Evolutionary conservation across 2,329 filamentous ascomycete species (phyloP), one percentile per base, ranked within the genome.

Genomic region (Diaporthe sp.): DNA sequence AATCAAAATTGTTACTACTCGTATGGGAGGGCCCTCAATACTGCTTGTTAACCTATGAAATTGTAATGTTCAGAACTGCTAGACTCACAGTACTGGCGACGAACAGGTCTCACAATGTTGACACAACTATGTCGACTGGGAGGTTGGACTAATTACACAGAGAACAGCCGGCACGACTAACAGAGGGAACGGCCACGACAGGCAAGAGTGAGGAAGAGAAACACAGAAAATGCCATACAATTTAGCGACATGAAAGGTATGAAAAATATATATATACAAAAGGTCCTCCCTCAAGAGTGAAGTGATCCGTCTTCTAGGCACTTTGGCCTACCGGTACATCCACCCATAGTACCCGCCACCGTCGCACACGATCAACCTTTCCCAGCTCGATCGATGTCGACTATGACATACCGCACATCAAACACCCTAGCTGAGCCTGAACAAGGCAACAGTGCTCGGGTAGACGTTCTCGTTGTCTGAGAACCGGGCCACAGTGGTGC

Each of bases 391-490:
- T 42, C 34, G 19, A 42, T 12, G 2, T n/a, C 17, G 13, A n/a
- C 34, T 1, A 12, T 28, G 25, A 3, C 6, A 2, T 17, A 57
- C 0, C 17, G 4, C 42, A 28, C 42, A 46, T 22, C 12, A 17
- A 8, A 19, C 34, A 17, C 5, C 2, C 10, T 55, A 81, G 10
- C 74, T 76, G 62, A 78, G 80, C 79, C 78, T 80, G 62, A 80
- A 85, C 55, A 85, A 78, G 12, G 81, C 84, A 68, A 87, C 80
- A 31, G 82, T 84, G 44, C 82, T 82, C 34, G 84, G 82, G 73
- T 84, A 87, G 4, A 82, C 82, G 37, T 85, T 85, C 75, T 81
- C 80, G 28, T 87, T 86, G 71, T 84, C 85, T 39, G 77, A 79
- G 61, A 79, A 85, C 73, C 76, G 79, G 8, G 85, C 85, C 4